Base-by-base conservation (phyloP, 495 filamentous ascomycete genomes). In the Neurospora cerealis region DNA sequence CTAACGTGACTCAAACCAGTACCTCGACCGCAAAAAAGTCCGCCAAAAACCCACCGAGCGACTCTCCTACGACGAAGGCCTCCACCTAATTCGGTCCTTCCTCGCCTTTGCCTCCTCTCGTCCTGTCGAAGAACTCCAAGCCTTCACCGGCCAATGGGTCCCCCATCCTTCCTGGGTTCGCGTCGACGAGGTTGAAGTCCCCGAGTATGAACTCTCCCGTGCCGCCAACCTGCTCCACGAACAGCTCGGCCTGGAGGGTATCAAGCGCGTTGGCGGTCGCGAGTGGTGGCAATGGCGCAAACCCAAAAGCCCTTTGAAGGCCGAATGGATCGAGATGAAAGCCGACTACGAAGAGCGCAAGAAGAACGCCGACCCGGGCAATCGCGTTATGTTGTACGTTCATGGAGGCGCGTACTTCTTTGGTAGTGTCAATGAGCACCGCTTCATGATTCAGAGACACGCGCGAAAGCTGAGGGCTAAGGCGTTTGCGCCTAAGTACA, bases 301-400 rank as follows among this genome's bases (percentile, higher is more conserved):
- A 71, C 83, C 83, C 10, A 83, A 87, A 19, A 86, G 83, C 39
- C 87, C 88, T 0, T 81, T 96, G 70, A 89, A 89, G 78, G 94
- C 92, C 2, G 96, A 98, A 79, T 98, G 93, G 95, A 91, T 98
- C 75, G 96, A 97, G 85, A 97, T 97, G 95, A 89, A 89, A 72
- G 86, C 87, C 71, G 92, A 98, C 76, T 92, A 94, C 77, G 82
- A 91, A 69, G 87, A 91, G 77, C 87, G 91, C 71, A 92, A 91
- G 81, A 86, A 86, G 78, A 81, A 81, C 0, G 82, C 80, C 4
- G 86, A 87, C 69, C 82, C 87, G 38, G 85, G 87, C 9, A 92
- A 91, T 75, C 88, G 93, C 37, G 90, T 96, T 34, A 97, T 98
- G 91, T 84, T 98, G 34, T 98, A 98, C 81, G 87, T 98, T 10